A percentile compares a stretch with the other conserved stretches of the same genome.
phyloP scores from a whole-genome alignment of 1,284 basidiomycete species.

The Ustilago loliicola region DNA sequence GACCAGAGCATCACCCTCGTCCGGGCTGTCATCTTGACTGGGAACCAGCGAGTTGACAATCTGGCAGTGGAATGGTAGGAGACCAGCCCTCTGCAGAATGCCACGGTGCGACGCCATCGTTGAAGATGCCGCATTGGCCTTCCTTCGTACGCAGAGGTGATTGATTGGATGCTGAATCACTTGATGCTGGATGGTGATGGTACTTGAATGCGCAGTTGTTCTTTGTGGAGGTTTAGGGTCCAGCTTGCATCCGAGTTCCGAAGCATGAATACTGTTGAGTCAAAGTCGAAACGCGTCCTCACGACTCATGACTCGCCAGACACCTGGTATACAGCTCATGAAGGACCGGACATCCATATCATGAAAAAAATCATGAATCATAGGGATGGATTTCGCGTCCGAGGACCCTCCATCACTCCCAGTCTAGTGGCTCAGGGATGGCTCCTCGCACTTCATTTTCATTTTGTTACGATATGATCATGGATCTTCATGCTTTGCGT shows the following conservation, averaged over 20 bases:
- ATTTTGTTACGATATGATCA: too few species aligned
- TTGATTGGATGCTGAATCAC: neutral
- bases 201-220: conserved; percentile 1
- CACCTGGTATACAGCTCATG: neutral
- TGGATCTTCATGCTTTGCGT: too few species aligned
- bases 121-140: conserved; percentile 6
- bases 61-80: conserved; percentile 65
- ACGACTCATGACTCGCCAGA: too few species aligned
- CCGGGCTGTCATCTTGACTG: conserved; percentile 51
- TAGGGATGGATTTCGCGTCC: too few species aligned
- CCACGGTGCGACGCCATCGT: conserved; percentile 29
- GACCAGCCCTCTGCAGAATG: conserved; percentile 36
- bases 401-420: too few species aligned
- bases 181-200: neutral
- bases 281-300: too few species aligned
- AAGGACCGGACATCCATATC: too few species aligned
- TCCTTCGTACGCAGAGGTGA: neutral
- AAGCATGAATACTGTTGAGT: neutral
- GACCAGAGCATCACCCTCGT: conserved; percentile 73
- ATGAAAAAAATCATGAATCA: too few species aligned
- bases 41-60: conserved; percentile 65
- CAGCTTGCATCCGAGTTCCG: conserved; percentile 5
- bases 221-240: conserved; percentile 11
- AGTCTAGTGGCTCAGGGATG: too few species aligned
- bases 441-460: too few species aligned